Percentiles rank a stretch among this genome's conserved stretches.
These are phyloP conservation scores for Paramecium octaurelia DNA, from an alignment of 73 alveolate genomes.

Conservation along the genomic window DNA sequence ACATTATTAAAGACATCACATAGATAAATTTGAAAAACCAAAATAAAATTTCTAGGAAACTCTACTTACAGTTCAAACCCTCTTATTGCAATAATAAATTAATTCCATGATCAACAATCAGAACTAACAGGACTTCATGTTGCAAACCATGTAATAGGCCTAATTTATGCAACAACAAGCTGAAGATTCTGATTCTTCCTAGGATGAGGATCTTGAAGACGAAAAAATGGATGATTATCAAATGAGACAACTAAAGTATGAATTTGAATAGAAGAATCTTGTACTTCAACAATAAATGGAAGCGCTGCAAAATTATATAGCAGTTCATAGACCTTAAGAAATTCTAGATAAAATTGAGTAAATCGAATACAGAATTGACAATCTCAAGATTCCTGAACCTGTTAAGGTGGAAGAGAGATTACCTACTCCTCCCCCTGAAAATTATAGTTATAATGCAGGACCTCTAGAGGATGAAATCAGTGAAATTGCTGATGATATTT, in stretches of 20 bases:
- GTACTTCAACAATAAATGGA: neutral
- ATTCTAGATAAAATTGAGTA: constrained; percentile 12
- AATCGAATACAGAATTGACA: neutral
- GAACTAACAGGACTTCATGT: neutral
- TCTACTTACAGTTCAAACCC: neutral
- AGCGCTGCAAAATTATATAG: neutral
- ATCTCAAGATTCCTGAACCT: neutral
- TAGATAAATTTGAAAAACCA: constrained; percentile 19
- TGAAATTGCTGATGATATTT: constrained; percentile 41
- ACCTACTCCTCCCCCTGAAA: constrained; percentile 15
- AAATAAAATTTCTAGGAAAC: constrained; percentile 24
- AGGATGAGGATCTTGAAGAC: neutral
- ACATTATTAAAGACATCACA: constrained; percentile 41
- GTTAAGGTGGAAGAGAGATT: neutral
- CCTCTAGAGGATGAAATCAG: neutral
- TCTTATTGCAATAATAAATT: constrained; percentile 12
- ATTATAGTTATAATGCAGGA: constrained; percentile 30
- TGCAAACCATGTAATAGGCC: neutral
- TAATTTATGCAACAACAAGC: neutral
- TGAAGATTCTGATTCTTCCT: constrained; percentile 13
- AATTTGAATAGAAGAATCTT: neutral
- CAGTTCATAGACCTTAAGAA: constrained; percentile 18
- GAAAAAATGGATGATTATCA: neutral
- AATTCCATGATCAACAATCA: constrained; percentile 24
- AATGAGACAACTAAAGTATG: neutral